Evolutionary conservation across 108 stramenopile genomes (phyloP).

Genomic region (Skeletonema menzelii): DNA sequence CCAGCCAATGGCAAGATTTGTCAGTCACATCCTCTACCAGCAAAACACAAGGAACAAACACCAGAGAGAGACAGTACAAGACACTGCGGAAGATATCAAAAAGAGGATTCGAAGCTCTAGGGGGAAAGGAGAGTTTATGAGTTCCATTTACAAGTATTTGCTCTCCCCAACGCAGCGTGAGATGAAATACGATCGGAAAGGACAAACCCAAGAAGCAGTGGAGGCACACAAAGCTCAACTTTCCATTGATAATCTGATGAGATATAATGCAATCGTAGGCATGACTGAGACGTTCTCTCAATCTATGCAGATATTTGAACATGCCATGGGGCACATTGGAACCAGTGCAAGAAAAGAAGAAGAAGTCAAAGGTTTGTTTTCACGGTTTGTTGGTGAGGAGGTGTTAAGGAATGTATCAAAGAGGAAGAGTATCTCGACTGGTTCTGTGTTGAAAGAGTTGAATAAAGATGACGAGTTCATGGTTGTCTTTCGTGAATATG

Average conservation of each 20-base stretch:
- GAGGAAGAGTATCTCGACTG: constrained; percentile 30
- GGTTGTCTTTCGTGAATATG: constrained; percentile 29
- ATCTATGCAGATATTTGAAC: constrained; percentile 49
- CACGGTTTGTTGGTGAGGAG: background rate
- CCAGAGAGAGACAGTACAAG: constrained; percentile 6
- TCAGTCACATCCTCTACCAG: constrained; percentile 41
- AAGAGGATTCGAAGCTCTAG: constrained; percentile 14
- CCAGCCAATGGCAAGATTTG: constrained; percentile 46
- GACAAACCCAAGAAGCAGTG: background rate
- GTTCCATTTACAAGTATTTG: constrained; percentile 41
- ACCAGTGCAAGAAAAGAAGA: background rate
- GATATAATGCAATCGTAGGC: constrained; percentile 55
- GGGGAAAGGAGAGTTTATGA: constrained; percentile 17
- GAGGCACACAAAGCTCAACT: constrained; percentile 20
- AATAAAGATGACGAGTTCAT: constrained; percentile 40
- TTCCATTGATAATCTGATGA: constrained; percentile 42
- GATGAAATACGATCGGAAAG: background rate
- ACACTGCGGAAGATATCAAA: constrained; percentile 11
- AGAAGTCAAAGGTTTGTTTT: constrained; percentile 21
- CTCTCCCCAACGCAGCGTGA: constrained; percentile 49
- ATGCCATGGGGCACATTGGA: constrained; percentile 25
- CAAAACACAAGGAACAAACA: constrained; percentile 1
- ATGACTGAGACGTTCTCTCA: constrained; percentile 54
- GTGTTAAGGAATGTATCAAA: constrained; percentile 20
- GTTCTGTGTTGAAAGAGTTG: constrained; percentile 35